A percentile compares a stretch with the other conserved stretches of the same genome.
Evolutionary conservation across 352 stramenopile genomes (phyloP).

Genomic region (Sclerospora graminicola): DNA sequence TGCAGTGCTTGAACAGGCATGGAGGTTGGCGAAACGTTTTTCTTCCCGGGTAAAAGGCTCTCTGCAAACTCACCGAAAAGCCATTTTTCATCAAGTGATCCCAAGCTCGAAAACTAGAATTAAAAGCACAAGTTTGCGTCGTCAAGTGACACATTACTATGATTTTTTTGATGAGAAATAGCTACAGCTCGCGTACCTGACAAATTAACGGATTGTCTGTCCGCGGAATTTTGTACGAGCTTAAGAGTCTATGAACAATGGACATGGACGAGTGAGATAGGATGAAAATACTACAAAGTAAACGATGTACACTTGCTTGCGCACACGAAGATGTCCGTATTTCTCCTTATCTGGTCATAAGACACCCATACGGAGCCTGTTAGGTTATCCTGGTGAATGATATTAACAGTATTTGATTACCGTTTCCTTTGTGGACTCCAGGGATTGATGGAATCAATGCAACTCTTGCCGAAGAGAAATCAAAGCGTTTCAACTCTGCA

Average conservation of each 20-base stretch:
- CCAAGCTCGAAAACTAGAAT: conserved; percentile 67
- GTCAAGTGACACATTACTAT: background rate
- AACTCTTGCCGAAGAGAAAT: conserved; percentile 50
- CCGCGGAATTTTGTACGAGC: conserved; percentile 29
- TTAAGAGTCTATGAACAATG: conserved; percentile 27
- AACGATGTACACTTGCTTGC: conserved; percentile 24
- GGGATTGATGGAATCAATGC: conserved; percentile 58
- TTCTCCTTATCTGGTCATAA: conserved; percentile 64
- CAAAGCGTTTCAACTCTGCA: conserved; percentile 37
- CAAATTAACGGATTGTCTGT: conserved; percentile 64
- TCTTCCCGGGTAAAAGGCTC: conserved; percentile 47
- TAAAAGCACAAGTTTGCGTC: background rate
- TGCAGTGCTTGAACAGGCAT: conserved; percentile 50
- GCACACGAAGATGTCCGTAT: conserved; percentile 67
- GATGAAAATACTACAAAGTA: background rate
- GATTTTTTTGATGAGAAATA: background rate
- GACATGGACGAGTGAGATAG: conserved; percentile 1
- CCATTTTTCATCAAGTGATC: conserved; percentile 77
- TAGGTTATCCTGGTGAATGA: background rate
- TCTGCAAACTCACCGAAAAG: conserved; percentile 61
- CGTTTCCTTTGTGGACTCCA: conserved; percentile 55
- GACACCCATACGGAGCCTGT: background rate
- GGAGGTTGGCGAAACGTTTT: conserved; percentile 13
- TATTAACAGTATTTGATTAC: conserved; percentile 11
- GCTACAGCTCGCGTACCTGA: conserved; percentile 23